These are phyloP conservation scores for Inonotus hispidus DNA, from an alignment of 1,284 basidiomycete species.

Conservation along the genomic window DNA sequence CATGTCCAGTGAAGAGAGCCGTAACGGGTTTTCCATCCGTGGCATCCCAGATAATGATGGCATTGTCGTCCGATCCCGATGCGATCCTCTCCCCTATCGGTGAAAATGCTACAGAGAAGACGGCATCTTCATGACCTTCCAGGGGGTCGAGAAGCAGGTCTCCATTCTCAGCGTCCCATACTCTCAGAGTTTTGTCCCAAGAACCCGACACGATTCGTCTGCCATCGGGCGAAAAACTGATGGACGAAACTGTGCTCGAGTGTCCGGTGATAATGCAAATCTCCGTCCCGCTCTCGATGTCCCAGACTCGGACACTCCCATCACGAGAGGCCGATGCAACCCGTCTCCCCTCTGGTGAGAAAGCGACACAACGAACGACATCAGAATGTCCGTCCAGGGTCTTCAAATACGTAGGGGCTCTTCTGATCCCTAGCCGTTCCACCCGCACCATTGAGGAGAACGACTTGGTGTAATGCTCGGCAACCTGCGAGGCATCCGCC, in stretches of 20 bases:
- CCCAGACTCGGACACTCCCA: neutral
- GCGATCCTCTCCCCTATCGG: neutral
- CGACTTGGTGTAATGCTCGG: neutral
- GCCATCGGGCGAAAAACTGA: neutral
- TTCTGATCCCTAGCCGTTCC: neutral
- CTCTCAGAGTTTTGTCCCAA: neutral
- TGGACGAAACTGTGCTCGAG: neutral
- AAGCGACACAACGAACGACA: neutral
- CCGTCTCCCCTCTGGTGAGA: neutral
- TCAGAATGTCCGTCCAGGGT: neutral
- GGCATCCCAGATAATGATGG: neutral
- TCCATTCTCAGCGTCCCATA: conserved; percentile 2
- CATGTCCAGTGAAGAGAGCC: neutral
- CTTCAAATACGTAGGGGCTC: neutral
- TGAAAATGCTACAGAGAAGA: too few relatives aligned
- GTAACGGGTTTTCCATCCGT: neutral
- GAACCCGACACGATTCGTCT: neutral
- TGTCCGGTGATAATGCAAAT: neutral
- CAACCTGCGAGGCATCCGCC: conserved; percentile 11
- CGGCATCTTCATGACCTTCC: neutral
- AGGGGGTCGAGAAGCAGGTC: neutral
- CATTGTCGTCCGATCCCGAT: neutral
- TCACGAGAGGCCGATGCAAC: neutral
- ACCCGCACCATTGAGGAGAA: neutral
- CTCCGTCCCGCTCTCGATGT: neutral